Conservation (phyloP, 2,329 filamentous ascomycete genomes). For the Penicillium occitanis region DNA sequence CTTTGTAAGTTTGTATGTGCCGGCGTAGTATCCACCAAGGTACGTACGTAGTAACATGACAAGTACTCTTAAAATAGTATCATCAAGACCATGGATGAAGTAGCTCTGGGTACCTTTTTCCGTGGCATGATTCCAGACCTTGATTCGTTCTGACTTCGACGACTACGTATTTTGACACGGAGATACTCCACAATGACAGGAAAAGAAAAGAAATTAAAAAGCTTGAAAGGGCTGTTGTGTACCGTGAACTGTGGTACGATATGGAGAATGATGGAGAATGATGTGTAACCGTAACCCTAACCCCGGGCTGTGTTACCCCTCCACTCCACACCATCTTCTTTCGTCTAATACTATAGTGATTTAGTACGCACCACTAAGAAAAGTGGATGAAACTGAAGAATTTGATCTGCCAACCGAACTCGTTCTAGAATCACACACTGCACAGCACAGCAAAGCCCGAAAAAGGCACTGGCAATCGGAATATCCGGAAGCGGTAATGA, state of each 20-base stretch:
- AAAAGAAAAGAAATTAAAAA: background rate
- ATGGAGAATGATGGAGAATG: background rate
- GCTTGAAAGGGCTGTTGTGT: slow-evolving; percentile 10
- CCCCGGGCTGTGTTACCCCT: background rate
- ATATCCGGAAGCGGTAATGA: slow-evolving; percentile 19
- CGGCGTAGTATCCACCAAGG: background rate
- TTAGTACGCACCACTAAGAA: background rate
- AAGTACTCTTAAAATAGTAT: slow-evolving; percentile 6
- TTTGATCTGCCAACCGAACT: background rate
- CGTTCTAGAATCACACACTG: slow-evolving; percentile 12
- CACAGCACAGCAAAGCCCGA: background rate
- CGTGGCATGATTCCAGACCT: background rate
- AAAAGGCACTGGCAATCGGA: slow-evolving; percentile 4
- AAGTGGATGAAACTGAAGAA: background rate
- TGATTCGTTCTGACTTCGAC: background rate
- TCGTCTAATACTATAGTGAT: background rate
- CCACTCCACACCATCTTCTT: background rate
- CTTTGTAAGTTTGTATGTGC: background rate
- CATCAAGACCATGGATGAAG: background rate
- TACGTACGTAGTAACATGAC: background rate
- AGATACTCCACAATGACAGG: background rate
- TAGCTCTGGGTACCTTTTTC: background rate
- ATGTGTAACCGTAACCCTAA: slow-evolving; percentile 14
- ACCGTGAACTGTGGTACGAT: background rate
- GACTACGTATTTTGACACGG: background rate